Conservation (phyloP, 495 filamentous ascomycete genomes). For the Evansstolkia leycettana region DNA sequence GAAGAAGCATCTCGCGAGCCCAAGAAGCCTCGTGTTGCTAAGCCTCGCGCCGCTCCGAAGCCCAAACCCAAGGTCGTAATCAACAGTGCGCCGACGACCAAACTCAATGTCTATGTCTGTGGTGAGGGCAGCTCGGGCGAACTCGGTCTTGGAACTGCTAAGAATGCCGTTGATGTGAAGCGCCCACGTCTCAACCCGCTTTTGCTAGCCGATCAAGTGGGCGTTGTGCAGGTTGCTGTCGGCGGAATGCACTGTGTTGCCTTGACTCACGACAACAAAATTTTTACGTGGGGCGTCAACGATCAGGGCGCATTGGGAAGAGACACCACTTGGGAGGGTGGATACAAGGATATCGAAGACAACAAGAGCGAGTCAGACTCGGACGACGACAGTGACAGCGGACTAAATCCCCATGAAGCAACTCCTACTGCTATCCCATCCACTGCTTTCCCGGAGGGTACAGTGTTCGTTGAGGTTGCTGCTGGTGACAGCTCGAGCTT, state of each 20-base stretch:
- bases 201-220: slow-evolving; percentile 44
- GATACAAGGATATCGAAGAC: slow-evolving; percentile 51
- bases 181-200: slow-evolving; percentile 52
- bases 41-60: slow-evolving; percentile 10
- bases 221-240: slow-evolving; percentile 47
- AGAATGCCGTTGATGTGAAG: slow-evolving; percentile 53
- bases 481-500: slow-evolving; percentile 55
- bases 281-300: slow-evolving; percentile 59
- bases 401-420: slow-evolving; percentile 48
- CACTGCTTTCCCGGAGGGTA: slow-evolving; percentile 37
- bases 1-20: slow-evolving; percentile 14
- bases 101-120: slow-evolving; percentile 55
- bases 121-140: slow-evolving; percentile 58
- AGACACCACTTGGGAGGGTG: slow-evolving; percentile 48
- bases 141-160: slow-evolving; percentile 50
- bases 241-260: slow-evolving; percentile 57
- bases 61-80: slow-evolving; percentile 25
- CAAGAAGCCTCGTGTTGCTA: slow-evolving; percentile 17
- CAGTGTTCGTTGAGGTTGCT: slow-evolving; percentile 45
- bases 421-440: slow-evolving; percentile 45
- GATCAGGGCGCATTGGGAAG: slow-evolving; percentile 54
- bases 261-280: slow-evolving; percentile 48
- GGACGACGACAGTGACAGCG: slow-evolving; percentile 40
- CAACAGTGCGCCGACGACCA: slow-evolving; percentile 30
- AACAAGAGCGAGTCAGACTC: slow-evolving; percentile 35